Evolutionary conservation across 2,329 filamentous ascomycete species (phyloP).

Genomic region (Colletotrichum cordylinicola): DNA sequence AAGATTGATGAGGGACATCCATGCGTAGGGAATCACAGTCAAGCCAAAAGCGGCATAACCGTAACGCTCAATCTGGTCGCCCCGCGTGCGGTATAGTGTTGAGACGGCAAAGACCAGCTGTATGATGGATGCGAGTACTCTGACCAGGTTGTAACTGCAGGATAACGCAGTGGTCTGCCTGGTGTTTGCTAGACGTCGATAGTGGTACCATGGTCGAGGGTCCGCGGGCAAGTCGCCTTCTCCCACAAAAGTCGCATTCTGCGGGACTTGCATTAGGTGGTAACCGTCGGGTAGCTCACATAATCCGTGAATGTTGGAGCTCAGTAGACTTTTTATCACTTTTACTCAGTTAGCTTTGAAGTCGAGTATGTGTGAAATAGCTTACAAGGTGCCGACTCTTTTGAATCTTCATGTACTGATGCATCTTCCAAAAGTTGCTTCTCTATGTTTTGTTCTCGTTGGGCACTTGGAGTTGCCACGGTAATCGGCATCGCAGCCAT

Average conservation of each 20-base stretch:
- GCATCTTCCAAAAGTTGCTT: neutral
- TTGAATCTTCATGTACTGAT: neutral
- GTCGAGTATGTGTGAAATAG: accelerated
- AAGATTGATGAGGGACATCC: neutral
- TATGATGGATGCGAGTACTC: neutral
- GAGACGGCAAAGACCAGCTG: neutral
- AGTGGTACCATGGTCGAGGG: neutral
- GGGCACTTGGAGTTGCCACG: accelerated
- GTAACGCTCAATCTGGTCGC: neutral
- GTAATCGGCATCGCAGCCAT: neutral
- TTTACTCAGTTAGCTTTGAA: accelerated
- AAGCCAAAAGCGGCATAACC: neutral
- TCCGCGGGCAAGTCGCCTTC: neutral
- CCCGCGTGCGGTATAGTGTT: neutral
- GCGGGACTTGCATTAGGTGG: neutral
- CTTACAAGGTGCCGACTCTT: neutral
- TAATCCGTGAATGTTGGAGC: neutral
- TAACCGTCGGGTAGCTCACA: neutral
- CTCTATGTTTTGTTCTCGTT: neutral
- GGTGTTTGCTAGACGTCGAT: neutral
- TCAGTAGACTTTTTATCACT: accelerated
- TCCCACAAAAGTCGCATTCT: neutral
- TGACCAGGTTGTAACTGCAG: accelerated
- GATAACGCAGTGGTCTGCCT: accelerated
- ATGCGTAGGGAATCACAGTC: neutral